Base-by-base conservation (phyloP, 2,329 filamentous ascomycete genomes). In the Neofusicoccum cordaticola region DNA sequence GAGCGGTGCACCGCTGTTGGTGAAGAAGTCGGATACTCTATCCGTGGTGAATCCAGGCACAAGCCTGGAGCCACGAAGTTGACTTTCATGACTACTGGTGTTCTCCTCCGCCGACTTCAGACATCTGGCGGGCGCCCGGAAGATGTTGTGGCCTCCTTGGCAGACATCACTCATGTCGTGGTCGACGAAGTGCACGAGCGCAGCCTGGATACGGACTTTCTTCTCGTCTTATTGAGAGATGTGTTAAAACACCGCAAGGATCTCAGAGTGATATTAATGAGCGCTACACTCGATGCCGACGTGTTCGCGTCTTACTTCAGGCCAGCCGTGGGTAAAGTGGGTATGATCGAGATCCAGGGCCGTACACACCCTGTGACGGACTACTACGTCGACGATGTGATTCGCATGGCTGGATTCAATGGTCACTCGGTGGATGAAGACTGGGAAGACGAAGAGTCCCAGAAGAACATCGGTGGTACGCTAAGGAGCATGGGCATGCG, bases 161-260 rank as follows among this genome's bases (percentile, higher is more conserved):
- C 91, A 5, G 92, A 97, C 76, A 89, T 99, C 67, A 97, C 91
- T 69, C 95, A 99, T 74, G 87, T 99, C 7, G 90, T 98, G 17
- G 93, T 98, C 50, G 94, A 99, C 74, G 94, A 99, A 77, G 94
- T 98, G 2, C 94, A 99, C 79, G 94, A 99, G 77, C 88, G 94
- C 63, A 96, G 92, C 78, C 82, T 99, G 9, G 95, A 98, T 73
- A 97, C 93, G 0, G 94, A 99, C 75, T 97, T 99, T 73, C 81
- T 98, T 9, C 84, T 99, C 61, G 93, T 93, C 48, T 84, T 99
- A 58, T 81, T 99, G 39, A 87, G 92, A 63, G 91, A 97, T 74
- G 91, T 97, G 6, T 78, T 97, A 68, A 85, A 84, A 65, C 83
- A 84, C 69, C 85, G 91, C 56, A 89, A 88, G 70, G 91, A 96